Base-by-base conservation (phyloP, 2,329 filamentous ascomycete species). In the Verticillium alfalfae region DNA sequence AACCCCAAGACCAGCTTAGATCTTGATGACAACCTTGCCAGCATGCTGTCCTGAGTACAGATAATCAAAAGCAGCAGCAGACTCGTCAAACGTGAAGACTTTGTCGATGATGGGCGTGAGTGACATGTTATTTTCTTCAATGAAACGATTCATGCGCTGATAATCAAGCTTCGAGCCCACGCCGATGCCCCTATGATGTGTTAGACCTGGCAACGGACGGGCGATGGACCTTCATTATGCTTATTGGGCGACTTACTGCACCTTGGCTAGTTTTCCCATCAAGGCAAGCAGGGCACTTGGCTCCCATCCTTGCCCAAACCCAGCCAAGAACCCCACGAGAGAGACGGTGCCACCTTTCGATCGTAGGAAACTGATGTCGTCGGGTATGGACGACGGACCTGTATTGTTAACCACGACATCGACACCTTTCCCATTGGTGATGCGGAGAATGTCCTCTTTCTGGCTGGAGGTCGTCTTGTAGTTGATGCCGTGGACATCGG, bases 391-490 rank as follows among this genome's bases (percentile, higher is more conserved):
- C 9, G 18, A 59, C 6, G 66, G 65, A 0, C 70, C 70, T 7
- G 56, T 63, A 54, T 69, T 71, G 64, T 71, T 71, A 54, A 72
- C 26, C 2, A 72, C 66, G 34, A 67, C 34, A 56, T 70, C 66
- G 3, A 70, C 70, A 7, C 70, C 70, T 34, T 62, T 63, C 34
- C 68, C 69, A 31, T 64, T 59, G 1, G 69, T 71, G 6, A 69
- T 58, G 1, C 61, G 58, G 26, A 52, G 56, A 3, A 67, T 62
- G 22, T 70, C 69, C 1, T 64, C 61, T 13, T 56, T 59, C 18
- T 66, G 63, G 31, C 66, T 65, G 1, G 57, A 15, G n/a, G 62
- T 58, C 1, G 61, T 67, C 22, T 61, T 65, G 64, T 72, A 72
- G 58, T 72, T 72, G 56, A 69, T 67, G 12, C 66, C 66, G 1